Conservation (phyloP, 2,329 filamentous ascomycete genomes). For the Fusarium multiceps region DNA sequence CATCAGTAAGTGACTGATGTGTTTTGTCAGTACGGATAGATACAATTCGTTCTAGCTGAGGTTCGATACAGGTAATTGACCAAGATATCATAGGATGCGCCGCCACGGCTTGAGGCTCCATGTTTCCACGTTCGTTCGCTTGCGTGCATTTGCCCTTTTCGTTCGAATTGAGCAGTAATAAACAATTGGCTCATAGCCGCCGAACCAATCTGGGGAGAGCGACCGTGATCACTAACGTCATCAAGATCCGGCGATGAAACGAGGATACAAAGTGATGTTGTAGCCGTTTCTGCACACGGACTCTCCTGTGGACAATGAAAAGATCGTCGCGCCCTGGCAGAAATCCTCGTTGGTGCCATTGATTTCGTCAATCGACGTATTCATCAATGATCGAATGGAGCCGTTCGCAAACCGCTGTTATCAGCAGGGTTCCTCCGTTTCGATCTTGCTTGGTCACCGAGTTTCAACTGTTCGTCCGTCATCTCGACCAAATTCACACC, state of each 20-base stretch:
- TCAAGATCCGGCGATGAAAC: slow-evolving; percentile 41
- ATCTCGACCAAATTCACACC: slow-evolving; percentile 33
- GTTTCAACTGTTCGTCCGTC: slow-evolving; percentile 8
- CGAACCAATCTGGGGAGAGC: slow-evolving; percentile 39
- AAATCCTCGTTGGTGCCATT: slow-evolving; percentile 30
- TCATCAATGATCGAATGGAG: slow-evolving; percentile 35
- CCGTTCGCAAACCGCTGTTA: slow-evolving; percentile 33
- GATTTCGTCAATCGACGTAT: slow-evolving; percentile 36
- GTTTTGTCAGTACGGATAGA: not conserved
- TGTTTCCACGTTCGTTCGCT: slow-evolving; percentile 22
- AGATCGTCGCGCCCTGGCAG: slow-evolving; percentile 30
- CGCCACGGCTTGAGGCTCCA: not conserved
- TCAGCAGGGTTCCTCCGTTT: slow-evolving; percentile 36
- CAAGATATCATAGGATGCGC: not conserved
- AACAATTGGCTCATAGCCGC: slow-evolving; percentile 39
- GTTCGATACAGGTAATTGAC: not conserved
- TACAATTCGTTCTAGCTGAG: not conserved
- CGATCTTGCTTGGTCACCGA: slow-evolving; percentile 16
- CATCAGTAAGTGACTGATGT: slow-evolving; percentile 1
- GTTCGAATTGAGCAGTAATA: slow-evolving; percentile 20
- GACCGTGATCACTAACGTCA: slow-evolving; percentile 40
- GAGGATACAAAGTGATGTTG: slow-evolving; percentile 44
- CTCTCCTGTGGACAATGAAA: slow-evolving; percentile 42
- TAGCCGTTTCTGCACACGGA: slow-evolving; percentile 44
- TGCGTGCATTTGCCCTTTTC: slow-evolving; percentile 41